phyloP scores from a whole-genome alignment of 352 stramenopile species.

The Aphanomyces invadans region DNA sequence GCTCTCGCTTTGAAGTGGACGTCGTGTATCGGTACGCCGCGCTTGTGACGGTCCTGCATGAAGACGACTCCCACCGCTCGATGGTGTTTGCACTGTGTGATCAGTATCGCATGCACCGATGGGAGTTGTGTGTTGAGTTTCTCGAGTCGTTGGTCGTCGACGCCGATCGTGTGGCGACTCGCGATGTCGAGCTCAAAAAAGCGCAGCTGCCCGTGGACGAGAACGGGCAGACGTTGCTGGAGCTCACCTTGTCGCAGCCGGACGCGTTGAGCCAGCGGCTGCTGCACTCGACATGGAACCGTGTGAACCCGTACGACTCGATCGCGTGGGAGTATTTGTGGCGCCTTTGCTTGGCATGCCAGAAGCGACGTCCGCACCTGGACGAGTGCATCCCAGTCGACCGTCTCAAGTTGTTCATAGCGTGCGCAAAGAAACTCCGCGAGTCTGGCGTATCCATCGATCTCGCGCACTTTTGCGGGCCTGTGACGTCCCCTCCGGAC shows the following conservation, averaged over 20 bases:
- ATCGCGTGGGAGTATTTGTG: slow-evolving; percentile 15
- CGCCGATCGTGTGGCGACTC: neutral
- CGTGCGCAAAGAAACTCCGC: slow-evolving; percentile 16
- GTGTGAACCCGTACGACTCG: neutral
- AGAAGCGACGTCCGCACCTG: neutral
- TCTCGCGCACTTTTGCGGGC: slow-evolving; percentile 10
- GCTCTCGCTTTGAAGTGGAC: slow-evolving; percentile 3
- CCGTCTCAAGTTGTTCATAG: slow-evolving; percentile 12
- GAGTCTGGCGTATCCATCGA: slow-evolving; percentile 1
- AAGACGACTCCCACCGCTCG: neutral
- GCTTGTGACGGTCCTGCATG: neutral
- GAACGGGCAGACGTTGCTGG: neutral
- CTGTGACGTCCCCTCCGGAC: neutral
- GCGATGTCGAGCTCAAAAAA: slow-evolving; percentile 22
- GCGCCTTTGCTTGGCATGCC: slow-evolving; percentile 5
- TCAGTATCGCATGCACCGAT: slow-evolving; percentile 4
- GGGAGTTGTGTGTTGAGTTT: slow-evolving; percentile 4
- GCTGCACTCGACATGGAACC: neutral
- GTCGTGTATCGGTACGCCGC: slow-evolving; percentile 6
- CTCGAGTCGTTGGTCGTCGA: slow-evolving; percentile 1
- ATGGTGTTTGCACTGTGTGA: neutral
- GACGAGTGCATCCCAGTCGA: slow-evolving; percentile 1
- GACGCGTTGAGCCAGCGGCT: neutral
- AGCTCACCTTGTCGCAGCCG: neutral
- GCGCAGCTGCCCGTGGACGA: neutral